phyloP scores from a whole-genome alignment of 1,284 basidiomycete genomes.

The Cryptococcus sp. region DNA sequence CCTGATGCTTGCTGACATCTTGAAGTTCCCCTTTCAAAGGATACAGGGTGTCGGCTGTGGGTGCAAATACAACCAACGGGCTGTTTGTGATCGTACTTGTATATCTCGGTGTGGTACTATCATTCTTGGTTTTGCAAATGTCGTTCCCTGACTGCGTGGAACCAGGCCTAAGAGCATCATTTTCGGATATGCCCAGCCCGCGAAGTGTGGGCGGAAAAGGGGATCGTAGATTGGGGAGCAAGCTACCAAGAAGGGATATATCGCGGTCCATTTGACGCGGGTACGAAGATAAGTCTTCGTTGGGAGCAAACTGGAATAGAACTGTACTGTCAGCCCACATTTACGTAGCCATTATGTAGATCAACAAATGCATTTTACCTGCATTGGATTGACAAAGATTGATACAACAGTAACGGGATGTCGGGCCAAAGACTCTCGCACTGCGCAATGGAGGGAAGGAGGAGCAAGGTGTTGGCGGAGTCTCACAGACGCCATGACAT shows the following conservation, averaged over 20 bases:
- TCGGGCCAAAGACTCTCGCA: constrained; percentile 63
- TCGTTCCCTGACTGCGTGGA: not conserved
- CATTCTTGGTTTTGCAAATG: not conserved
- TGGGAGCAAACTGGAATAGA: constrained; percentile 84
- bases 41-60: constrained; percentile 77
- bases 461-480: not conserved
- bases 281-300: constrained; percentile 88
- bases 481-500: not conserved
- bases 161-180: constrained; percentile 23
- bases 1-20: constrained; percentile 68
- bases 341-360: too few relatives aligned
- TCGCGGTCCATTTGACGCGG: constrained; percentile 68
- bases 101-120: not conserved
- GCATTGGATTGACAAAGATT: constrained; percentile 96
- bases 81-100: not conserved
- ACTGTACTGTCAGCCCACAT: too few relatives aligned
- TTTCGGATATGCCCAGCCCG: constrained; percentile 39
- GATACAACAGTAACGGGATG: constrained; percentile 89
- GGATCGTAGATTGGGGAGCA: constrained; percentile 55
- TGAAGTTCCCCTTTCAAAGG: constrained; percentile 73
- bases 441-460: constrained; percentile 26
- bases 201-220: constrained; percentile 19
- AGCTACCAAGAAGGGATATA: constrained; percentile 57
- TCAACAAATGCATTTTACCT: constrained; percentile 22
- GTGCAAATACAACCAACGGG: constrained; percentile 73